Evolutionary conservation across 257 asterid genomes (phyloP).

Genomic region (Scutellaria galericulata): DNA sequence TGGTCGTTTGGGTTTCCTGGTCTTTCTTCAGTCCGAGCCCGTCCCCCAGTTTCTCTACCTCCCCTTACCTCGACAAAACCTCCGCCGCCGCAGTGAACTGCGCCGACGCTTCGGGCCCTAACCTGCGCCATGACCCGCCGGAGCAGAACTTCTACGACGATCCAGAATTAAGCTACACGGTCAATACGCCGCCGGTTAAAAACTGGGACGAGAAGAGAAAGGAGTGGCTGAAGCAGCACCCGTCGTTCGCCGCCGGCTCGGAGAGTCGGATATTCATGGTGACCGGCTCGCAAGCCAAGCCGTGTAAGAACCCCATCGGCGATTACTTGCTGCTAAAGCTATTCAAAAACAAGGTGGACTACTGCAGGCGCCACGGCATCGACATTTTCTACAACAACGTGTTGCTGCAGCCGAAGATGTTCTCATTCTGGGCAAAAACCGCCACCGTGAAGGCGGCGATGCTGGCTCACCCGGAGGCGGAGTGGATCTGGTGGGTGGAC

Average conservation of each 20-base stretch:
- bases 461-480: slow-evolving; percentile 97
- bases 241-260: slow-evolving; percentile 58
- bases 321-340: slow-evolving; percentile 73
- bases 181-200: slow-evolving; percentile 58
- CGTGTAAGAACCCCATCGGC: slow-evolving; percentile 87
- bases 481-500: slow-evolving; percentile 99
- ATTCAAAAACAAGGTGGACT: slow-evolving; percentile 95
- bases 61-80: slow-evolving; percentile 29
- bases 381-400: slow-evolving; percentile 89
- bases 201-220: slow-evolving; percentile 82
- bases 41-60: slow-evolving; percentile 38
- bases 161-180: slow-evolving; percentile 62
- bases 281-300: slow-evolving; percentile 82
- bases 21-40: slow-evolving; percentile 48
- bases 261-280: slow-evolving; percentile 70
- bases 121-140: slow-evolving; percentile 56
- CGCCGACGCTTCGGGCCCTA: slow-evolving; percentile 23
- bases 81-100: slow-evolving; percentile 27
- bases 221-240: slow-evolving; percentile 78
- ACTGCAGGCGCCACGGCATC: slow-evolving; percentile 84
- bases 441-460: slow-evolving; percentile 80
- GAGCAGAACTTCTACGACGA: slow-evolving; percentile 79
- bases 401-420: slow-evolving; percentile 78
- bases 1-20: slow-evolving; percentile 61
- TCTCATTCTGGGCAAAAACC: slow-evolving; percentile 92